A percentile compares a stretch with the other conserved stretches of the same genome.
phyloP scores from a whole-genome alignment of 139 green algal species.

The Trebouxia sp. region DNA sequence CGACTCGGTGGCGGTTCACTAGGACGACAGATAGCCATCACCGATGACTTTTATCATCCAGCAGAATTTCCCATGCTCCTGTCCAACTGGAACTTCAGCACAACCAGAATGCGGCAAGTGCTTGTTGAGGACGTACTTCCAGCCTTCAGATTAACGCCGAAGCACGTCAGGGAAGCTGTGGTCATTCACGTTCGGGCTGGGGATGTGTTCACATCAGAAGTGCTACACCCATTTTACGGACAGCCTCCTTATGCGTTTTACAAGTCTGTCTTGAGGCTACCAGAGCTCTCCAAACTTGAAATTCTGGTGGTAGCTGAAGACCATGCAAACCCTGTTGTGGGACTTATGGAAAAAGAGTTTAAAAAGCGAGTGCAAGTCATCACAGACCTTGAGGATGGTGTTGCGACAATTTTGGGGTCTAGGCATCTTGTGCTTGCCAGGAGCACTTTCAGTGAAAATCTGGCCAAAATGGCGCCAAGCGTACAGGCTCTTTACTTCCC shows the following conservation, averaged over 20 bases:
- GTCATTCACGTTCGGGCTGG: neutral
- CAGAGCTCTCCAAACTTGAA: neutral
- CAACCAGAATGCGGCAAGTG: neutral
- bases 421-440: neutral
- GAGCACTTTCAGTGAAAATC: neutral
- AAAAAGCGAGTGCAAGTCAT: neutral
- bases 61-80: neutral
- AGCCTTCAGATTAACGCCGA: neutral
- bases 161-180: neutral
- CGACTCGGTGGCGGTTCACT: neutral
- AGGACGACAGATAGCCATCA: neutral
- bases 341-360: neutral
- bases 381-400: neutral
- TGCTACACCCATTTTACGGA: neutral
- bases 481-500: neutral
- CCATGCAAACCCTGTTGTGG: neutral
- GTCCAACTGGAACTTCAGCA: neutral
- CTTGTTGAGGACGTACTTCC: neutral
- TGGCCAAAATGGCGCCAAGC: neutral
- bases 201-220: neutral
- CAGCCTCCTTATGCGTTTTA: neutral
- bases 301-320: neutral
- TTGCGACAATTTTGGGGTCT: neutral
- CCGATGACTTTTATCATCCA: neutral
- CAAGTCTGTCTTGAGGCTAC: neutral